Conservation (phyloP, 1,139 yeast species). For the Taiozyma sp. region DNA sequence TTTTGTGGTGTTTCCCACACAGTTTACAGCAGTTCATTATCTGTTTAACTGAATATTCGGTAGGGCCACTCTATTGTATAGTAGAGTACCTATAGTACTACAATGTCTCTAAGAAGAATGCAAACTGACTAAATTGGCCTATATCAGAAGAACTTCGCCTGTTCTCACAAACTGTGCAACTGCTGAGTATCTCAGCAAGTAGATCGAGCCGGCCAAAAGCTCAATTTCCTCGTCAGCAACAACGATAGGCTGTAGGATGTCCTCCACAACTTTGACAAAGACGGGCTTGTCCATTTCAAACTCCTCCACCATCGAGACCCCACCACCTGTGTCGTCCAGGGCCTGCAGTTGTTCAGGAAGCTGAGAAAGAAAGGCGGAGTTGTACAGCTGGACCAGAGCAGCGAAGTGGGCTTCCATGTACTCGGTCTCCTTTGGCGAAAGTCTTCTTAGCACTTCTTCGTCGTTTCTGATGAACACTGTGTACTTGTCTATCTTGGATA, state of each 20-base stretch:
- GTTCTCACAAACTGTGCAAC: slow-evolving; percentile 35
- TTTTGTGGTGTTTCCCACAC: too few species aligned
- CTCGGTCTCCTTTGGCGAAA: slow-evolving; percentile 56
- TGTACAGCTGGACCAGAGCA: slow-evolving; percentile 59
- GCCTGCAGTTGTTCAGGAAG: slow-evolving; percentile 66
- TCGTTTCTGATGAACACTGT: slow-evolving; percentile 45
- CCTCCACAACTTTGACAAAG: slow-evolving; percentile 54
- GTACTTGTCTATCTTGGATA: slow-evolving; percentile 61
- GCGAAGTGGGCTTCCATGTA: slow-evolving; percentile 65
- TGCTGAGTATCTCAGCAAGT: slow-evolving; percentile 65
- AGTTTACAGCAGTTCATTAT: too few species aligned
- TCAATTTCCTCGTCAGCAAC: slow-evolving; percentile 60
- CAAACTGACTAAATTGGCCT: neutral
- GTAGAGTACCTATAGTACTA: too few species aligned
- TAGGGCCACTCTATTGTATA: neutral
- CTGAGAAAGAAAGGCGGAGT: slow-evolving; percentile 57
- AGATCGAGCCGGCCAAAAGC: slow-evolving; percentile 60
- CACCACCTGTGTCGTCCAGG: slow-evolving; percentile 74
- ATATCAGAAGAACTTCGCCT: slow-evolving; percentile 42
- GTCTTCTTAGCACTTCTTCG: slow-evolving; percentile 19
- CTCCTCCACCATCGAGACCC: slow-evolving; percentile 68
- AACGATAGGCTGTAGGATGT: slow-evolving; percentile 57
- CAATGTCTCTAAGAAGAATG: too few species aligned
- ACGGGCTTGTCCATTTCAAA: slow-evolving; percentile 79
- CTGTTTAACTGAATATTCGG: neutral